Evolutionary conservation across 306 rosid genomes (phyloP), one percentile per base, ranked within the genome.

Genomic region (Canavalia ensiformis): DNA sequence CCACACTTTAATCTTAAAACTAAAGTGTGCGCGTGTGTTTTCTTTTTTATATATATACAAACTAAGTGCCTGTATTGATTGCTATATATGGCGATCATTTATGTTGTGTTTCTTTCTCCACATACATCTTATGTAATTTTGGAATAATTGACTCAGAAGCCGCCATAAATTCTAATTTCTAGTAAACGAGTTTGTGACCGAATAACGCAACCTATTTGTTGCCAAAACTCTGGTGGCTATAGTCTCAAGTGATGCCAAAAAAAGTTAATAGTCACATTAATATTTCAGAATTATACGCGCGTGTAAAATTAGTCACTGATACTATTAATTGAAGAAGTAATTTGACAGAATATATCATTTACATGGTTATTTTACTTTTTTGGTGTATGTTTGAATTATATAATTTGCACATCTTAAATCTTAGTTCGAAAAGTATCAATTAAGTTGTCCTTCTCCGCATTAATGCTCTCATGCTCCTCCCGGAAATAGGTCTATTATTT

Each of bases 21-120:
- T 18, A 18, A 76, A 64, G 54, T 81, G 31, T 42, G 51, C 0
- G 41, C 50, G 41, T 18, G 6, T 35, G 18, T 3, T 52, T 31
- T 10, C 13, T 41, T 30, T 6, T 12, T 35, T 8, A 35, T 72
- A 4, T 3, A 8, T 3, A 42, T 47, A 55, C 37, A 10, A 4
- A 3, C 6, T 57, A 34, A 50, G 51, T 76, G 75, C 6, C 50
- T 60, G 57, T 49, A 45, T 72, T 74, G 68, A 51, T 65, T 74
- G 33, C 45, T 37, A 34, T 51, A 39, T 9, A 50, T 3, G 68
- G 44, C 44, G 54, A 34, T 42, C 2, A 60, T 67, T 52, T 58
- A 18, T 50, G 66, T 52, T 60, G 41, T 54, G 50, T 62, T 49
- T 68, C 12, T 74, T 41, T 50, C n/a, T 46, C 25, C 33, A 34